Evolutionary conservation across 202 grass and related monocot species (phyloP).

Genomic region (Panicum virgatum): DNA sequence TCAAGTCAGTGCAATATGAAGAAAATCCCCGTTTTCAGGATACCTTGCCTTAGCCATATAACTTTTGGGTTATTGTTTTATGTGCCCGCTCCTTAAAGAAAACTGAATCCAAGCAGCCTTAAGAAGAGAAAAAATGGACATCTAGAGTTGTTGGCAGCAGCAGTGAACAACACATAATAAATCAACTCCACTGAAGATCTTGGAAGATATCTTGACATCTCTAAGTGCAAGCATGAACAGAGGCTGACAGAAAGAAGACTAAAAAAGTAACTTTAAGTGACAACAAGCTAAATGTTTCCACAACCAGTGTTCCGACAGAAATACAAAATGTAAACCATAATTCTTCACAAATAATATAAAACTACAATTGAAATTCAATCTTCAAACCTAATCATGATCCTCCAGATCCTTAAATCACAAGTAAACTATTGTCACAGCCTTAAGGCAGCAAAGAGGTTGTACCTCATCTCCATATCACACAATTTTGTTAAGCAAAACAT

Average conservation of each 20-base stretch:
- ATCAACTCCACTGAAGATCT: not conserved
- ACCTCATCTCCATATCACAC: not conserved
- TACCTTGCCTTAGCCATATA: not conserved
- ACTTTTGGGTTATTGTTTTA: not conserved
- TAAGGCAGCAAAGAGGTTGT: not conserved
- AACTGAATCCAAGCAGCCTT: not conserved
- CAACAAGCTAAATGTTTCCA: not conserved
- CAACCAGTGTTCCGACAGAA: not conserved
- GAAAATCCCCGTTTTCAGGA: not conserved
- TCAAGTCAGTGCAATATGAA: not conserved
- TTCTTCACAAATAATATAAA: not conserved
- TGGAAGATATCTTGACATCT: not conserved
- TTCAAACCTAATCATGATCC: constrained; percentile 18
- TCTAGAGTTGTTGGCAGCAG: not conserved
- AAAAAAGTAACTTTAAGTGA: not conserved
- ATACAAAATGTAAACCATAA: not conserved
- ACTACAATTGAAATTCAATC: constrained; percentile 20
- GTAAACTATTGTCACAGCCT: not conserved
- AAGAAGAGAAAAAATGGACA: constrained; percentile 1
- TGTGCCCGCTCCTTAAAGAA: not conserved
- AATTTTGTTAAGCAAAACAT: not conserved
- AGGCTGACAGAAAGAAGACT: constrained; percentile 4
- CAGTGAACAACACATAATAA: constrained; percentile 10
- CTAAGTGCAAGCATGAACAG: not conserved
- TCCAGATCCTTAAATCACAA: constrained; percentile 21